Percentiles rank a stretch among this genome's conserved stretches.
phyloP scores from a whole-genome alignment of 2,329 filamentous ascomycete species.

The Fusarium camptoceras region DNA sequence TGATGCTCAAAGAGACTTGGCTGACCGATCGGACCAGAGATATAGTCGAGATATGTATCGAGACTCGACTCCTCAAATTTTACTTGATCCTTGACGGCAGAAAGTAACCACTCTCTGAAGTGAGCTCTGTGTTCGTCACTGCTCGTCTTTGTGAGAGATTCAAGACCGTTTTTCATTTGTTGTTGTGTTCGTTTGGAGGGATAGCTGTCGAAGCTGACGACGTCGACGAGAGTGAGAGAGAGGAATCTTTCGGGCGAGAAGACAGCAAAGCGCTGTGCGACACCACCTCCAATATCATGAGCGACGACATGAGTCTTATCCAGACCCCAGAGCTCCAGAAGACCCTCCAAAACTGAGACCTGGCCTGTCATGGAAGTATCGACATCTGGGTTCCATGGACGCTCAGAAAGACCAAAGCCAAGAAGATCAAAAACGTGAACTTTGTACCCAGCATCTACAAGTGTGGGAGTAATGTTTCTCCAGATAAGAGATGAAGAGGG shows the following conservation, averaged over 20 bases:
- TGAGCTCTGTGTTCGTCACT: constrained; percentile 41
- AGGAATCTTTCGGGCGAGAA: constrained; percentile 39
- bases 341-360: constrained; percentile 45
- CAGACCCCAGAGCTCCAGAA: constrained; percentile 46
- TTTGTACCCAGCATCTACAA: constrained; percentile 42
- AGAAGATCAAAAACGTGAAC: constrained; percentile 49
- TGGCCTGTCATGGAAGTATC: constrained; percentile 52
- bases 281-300: constrained; percentile 50
- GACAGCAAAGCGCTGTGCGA: constrained; percentile 47
- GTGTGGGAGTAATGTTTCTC: constrained; percentile 46
- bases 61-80: constrained; percentile 41
- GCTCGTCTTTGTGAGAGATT: constrained; percentile 41
- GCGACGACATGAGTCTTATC: constrained; percentile 44
- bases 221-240: constrained; percentile 48
- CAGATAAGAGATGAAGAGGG: constrained; percentile 52
- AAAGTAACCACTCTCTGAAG: constrained; percentile 47
- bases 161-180: constrained; percentile 48
- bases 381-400: constrained; percentile 44
- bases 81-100: constrained; percentile 35
- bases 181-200: constrained; percentile 48
- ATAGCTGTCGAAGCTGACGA: constrained; percentile 51
- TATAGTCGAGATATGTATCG: constrained; percentile 46
- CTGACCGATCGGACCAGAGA: constrained; percentile 50
- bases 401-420: constrained; percentile 50
- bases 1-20: constrained; percentile 51